Percentiles rank a stretch among this genome's conserved stretches.
Conservation (phyloP, 768 basidiomycete genomes). For the Auricularia cornea region DNA sequence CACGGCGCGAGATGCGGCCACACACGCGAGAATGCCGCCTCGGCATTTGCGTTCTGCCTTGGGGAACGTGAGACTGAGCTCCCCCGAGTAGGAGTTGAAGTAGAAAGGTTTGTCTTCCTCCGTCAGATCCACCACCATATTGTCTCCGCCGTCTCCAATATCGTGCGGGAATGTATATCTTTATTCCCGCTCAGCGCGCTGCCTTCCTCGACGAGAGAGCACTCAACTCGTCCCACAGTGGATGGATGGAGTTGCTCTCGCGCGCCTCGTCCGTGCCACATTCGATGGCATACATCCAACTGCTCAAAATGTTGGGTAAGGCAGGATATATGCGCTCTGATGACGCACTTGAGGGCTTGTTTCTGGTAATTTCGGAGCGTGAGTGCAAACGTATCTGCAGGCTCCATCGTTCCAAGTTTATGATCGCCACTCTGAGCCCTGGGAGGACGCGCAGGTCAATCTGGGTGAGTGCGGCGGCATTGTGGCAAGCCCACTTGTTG, state of each 20-base stretch:
- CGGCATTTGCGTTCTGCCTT: constrained; percentile 64
- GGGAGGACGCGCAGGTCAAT: constrained; percentile 6
- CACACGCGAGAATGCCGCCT: constrained; percentile 89
- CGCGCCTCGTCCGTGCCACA: constrained; percentile 61
- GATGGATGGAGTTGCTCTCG: constrained; percentile 72
- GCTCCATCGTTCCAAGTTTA: constrained; percentile 72
- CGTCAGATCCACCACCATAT: constrained; percentile 67
- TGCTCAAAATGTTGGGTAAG: constrained; percentile 20
- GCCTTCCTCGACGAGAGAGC: background rate
- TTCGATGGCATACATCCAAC: constrained; percentile 92
- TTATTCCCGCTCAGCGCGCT: background rate
- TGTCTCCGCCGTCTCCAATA: constrained; percentile 38
- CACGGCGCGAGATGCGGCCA: constrained; percentile 10
- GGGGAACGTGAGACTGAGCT: constrained; percentile 79
- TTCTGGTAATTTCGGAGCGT: constrained; percentile 84
- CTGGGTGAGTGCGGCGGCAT: background rate
- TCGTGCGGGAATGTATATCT: constrained; percentile 63
- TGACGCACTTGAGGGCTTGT: constrained; percentile 64
- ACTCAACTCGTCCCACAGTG: constrained; percentile 85
- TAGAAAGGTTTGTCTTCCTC: constrained; percentile 74
- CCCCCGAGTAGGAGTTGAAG: constrained; percentile 87
- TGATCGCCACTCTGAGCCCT: constrained; percentile 83
- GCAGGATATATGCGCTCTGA: background rate
- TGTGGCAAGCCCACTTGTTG: constrained; percentile 45
- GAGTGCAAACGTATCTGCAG: constrained; percentile 65